phyloP scores from a whole-genome alignment of 768 basidiomycete genomes.

The Pisolithus tinctorius region DNA sequence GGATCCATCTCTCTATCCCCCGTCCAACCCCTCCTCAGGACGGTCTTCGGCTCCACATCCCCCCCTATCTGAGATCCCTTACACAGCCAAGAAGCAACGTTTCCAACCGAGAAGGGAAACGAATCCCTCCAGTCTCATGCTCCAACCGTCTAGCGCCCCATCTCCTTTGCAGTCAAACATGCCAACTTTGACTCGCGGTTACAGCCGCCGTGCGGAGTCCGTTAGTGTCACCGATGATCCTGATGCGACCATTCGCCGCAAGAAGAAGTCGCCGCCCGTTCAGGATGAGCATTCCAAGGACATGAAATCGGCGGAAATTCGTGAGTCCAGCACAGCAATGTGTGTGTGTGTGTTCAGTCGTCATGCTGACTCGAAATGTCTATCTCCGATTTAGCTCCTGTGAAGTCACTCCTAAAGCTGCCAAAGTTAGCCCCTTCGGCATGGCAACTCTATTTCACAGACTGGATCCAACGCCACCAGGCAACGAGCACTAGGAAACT shows the following conservation, averaged over 20 bases:
- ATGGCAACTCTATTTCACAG: slow-evolving; percentile 95
- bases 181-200: slow-evolving; percentile 47
- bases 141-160: slow-evolving; percentile 70
- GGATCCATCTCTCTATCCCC: slow-evolving; percentile 42
- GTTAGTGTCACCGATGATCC: slow-evolving; percentile 54
- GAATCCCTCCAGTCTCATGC: slow-evolving; percentile 45
- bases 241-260: slow-evolving; percentile 69
- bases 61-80: slow-evolving; percentile 37
- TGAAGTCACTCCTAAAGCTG: slow-evolving; percentile 75
- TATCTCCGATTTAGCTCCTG: slow-evolving; percentile 42
- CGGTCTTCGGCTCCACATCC: slow-evolving; percentile 43
- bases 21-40: slow-evolving; percentile 34
- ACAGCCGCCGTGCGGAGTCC: slow-evolving; percentile 64
- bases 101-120: slow-evolving; percentile 34
- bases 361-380: slow-evolving; percentile 22
- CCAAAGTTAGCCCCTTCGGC: slow-evolving; percentile 91
- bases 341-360: slow-evolving; percentile 22
- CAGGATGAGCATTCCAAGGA: slow-evolving; percentile 32
- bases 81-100: slow-evolving; percentile 34
- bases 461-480: slow-evolving; percentile 87
- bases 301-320: slow-evolving; percentile 36
- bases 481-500: slow-evolving; percentile 75
- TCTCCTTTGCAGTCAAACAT: slow-evolving; percentile 42
- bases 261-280: slow-evolving; percentile 32
- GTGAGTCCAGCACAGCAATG: slow-evolving; percentile 35